These are phyloP conservation scores for Auriscalpium vulgare DNA, from an alignment of 768 basidiomycete species.

Conservation along the genomic window DNA sequence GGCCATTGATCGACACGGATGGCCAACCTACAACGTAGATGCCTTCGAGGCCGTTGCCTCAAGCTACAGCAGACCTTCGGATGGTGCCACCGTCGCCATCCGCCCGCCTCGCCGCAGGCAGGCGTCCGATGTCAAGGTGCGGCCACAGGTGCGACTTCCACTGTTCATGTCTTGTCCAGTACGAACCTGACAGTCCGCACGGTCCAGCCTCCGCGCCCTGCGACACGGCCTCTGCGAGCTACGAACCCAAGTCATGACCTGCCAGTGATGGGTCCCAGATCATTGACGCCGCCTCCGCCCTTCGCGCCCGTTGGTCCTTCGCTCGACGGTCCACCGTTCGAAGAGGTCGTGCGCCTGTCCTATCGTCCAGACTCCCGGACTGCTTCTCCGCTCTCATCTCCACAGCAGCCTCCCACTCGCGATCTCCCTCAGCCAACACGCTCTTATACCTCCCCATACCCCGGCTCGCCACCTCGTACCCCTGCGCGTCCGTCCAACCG, in stretches of 20 bases:
- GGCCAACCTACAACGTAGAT: constrained; percentile 5
- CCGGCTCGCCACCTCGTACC: not conserved
- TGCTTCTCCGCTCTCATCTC: constrained; percentile 15
- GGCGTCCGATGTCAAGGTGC: constrained; percentile 1
- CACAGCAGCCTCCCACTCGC: not conserved
- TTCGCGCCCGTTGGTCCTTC: constrained; percentile 30
- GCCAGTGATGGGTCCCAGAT: not conserved
- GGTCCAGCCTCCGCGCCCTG: too few relatives aligned
- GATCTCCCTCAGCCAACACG: not conserved
- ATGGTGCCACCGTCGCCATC: not conserved
- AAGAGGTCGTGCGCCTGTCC: constrained; percentile 17
- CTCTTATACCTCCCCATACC: not conserved
- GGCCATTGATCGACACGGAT: constrained; percentile 8
- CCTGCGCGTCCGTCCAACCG: not conserved
- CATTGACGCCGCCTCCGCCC: constrained; percentile 29
- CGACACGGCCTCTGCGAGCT: too few relatives aligned
- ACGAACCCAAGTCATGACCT: too few relatives aligned
- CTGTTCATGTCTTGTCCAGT: not conserved
- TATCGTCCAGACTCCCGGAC: constrained; percentile 18
- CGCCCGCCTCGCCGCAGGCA: not conserved
- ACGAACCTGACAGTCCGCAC: too few relatives aligned
- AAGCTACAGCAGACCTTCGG: not conserved
- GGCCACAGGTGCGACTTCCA: not conserved
- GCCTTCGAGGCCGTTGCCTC: constrained; percentile 6
- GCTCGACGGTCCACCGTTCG: constrained; percentile 31